Base-by-base conservation (phyloP, 2,329 filamentous ascomycete species). In the Aureobasidium sp. region DNA sequence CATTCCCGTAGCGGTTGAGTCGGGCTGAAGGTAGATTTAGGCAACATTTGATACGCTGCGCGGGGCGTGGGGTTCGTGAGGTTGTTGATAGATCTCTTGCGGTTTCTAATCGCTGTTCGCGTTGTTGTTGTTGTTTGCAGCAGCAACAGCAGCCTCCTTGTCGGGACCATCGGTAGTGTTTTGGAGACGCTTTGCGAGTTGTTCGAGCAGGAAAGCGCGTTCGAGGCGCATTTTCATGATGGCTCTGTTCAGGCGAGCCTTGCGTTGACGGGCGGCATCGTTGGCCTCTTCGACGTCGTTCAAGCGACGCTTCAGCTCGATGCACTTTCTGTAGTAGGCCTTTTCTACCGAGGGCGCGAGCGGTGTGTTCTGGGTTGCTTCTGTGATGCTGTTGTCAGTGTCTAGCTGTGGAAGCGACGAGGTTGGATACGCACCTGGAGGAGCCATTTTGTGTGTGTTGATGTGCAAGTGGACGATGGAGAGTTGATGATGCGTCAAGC, bases 281-380 rank as follows among this genome's bases (percentile, higher is more conserved):
- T 97, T 97, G 71, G 91, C 88, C 63, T 91, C 86, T 73, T 97
- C 92, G 69, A 97, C 90, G 73, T 97, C 92, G 73, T 87, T 89
- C 66, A 94, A 90, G 64, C 94, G 89, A 69, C 90, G 89, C 77
- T 95, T 95, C 27, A 99, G 84, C 69, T 95, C 89, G 72, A 97
- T 91, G 75, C 93, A 97, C 84, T 99, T 97, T 66, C 90, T 86
- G 70, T 94, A 91, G 77, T 97, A 99, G 55, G 93, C 92, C 73
- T 93, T 88, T 76, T 99, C 93, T 65, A 97, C 91, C 16, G 91
- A 96, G 16, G 94, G 93, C 25, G 93, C 91, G 62, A 86, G 82
- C 13, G 79, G 72, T n/a, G 73, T 73, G 66, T 70, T 71, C 16
- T 63, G 32, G 8, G 67, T 66, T 52, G 65, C 53, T 21, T 58